A percentile compares a stretch with the other conserved stretches of the same genome.
Evolutionary conservation across 1,139 yeast species (phyloP).

Genomic region (Suhomyces kunorum): DNA sequence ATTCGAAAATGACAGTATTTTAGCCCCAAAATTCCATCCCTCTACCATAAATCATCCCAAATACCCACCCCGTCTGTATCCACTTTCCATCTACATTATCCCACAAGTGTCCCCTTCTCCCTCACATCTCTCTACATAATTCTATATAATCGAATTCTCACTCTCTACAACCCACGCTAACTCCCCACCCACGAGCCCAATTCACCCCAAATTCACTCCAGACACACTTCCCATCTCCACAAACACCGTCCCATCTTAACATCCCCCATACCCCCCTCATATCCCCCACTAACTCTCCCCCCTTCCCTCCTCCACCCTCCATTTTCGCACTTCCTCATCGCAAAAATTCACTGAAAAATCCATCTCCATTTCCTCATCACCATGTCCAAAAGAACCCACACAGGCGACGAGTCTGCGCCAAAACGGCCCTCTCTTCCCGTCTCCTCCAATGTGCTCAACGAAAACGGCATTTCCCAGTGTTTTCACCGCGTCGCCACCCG

Average conservation of each 20-base stretch:
- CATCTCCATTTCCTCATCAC: not conserved
- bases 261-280: not conserved
- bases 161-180: not conserved
- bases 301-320: not conserved
- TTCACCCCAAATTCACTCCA: not conserved
- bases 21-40: too few relatives aligned
- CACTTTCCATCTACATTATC: too few relatives aligned
- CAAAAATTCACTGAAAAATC: constrained; percentile 9
- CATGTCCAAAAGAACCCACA: constrained; percentile 12
- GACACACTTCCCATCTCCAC: too few relatives aligned
- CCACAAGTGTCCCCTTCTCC: too few relatives aligned
- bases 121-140: too few relatives aligned
- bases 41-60: too few relatives aligned
- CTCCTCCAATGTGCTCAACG: constrained; percentile 37
- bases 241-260: not conserved
- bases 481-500: constrained; percentile 64
- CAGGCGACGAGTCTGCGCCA: constrained; percentile 14
- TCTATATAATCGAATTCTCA: too few relatives aligned
- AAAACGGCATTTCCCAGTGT: constrained; percentile 56
- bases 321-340: constrained; percentile 9
- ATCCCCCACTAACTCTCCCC: not conserved
- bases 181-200: not conserved
- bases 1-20: too few relatives aligned
- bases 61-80: too few relatives aligned
- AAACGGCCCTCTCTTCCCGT: constrained; percentile 27